These are phyloP conservation scores for Thielaviopsis populi DNA, from an alignment of 2,329 filamentous ascomycete species.

Conservation along the genomic window DNA sequence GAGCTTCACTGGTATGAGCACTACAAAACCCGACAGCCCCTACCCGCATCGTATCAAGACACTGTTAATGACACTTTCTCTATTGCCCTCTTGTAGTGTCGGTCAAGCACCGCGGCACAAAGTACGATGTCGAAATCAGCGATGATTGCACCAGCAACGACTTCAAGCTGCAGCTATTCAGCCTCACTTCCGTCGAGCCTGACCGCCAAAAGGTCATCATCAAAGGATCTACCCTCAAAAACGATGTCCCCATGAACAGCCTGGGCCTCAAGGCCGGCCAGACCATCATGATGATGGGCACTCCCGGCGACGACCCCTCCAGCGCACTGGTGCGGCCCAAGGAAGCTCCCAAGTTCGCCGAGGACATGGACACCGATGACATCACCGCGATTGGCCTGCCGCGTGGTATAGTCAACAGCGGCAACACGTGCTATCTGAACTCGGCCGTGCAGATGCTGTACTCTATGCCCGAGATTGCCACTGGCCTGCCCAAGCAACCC, in stretches of 20 bases:
- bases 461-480: constrained; percentile 78
- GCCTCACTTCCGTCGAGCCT: constrained; percentile 87
- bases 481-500: constrained; percentile 46
- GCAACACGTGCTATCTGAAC: constrained; percentile 98
- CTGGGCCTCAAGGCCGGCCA: constrained; percentile 77
- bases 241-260: constrained; percentile 76
- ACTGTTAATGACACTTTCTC: not conserved
- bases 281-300: constrained; percentile 92
- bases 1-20: constrained; percentile 2
- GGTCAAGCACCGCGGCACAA: constrained; percentile 91
- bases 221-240: constrained; percentile 87
- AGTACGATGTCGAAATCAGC: constrained; percentile 87
- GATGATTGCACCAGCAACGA: constrained; percentile 70
- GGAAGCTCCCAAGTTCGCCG: constrained; percentile 72
- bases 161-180: constrained; percentile 92
- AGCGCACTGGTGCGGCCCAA: constrained; percentile 54
- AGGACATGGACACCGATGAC: constrained; percentile 96
- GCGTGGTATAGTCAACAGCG: constrained; percentile 76
- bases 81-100: constrained; percentile 43
- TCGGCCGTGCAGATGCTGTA: constrained; percentile 86
- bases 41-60: not conserved
- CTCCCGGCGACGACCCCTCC: constrained; percentile 49
- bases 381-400: constrained; percentile 67
- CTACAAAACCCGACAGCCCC: not conserved
- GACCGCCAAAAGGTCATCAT: constrained; percentile 91